phyloP scores from a whole-genome alignment of 768 basidiomycete species.

The Lentinula sp. region DNA sequence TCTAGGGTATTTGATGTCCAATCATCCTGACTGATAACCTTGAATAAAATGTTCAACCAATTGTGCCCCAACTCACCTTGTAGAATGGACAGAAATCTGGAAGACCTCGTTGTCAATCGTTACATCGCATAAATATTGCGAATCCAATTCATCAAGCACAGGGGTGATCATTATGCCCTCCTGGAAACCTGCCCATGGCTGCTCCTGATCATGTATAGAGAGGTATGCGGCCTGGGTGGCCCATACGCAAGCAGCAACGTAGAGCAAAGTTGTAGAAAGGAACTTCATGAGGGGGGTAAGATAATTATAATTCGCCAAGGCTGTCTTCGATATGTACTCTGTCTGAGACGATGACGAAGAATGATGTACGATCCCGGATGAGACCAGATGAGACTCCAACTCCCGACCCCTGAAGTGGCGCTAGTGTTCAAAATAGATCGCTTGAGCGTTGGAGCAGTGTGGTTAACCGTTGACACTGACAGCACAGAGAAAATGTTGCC shows the following conservation, averaged over 20 bases:
- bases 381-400: not conserved
- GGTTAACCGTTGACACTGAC: not conserved
- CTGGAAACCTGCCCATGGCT: not conserved
- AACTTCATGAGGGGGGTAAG: not conserved
- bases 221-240: not conserved
- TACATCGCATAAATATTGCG: slow-evolving; percentile 2
- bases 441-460: not conserved
- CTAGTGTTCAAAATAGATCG: not conserved
- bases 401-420: not conserved
- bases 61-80: not conserved
- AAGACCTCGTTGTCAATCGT: not conserved
- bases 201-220: not conserved
- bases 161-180: not conserved
- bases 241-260: not conserved
- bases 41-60: not conserved
- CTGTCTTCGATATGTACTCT: not conserved
- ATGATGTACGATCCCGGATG: not conserved
- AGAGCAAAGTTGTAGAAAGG: not conserved
- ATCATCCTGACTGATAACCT: not conserved
- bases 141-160: not conserved
- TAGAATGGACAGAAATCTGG: not conserved
- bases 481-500: no score
- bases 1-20: not conserved
- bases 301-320: not conserved
- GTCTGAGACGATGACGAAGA: not conserved